A percentile compares a stretch with the other conserved stretches of the same genome.
Evolutionary conservation across 352 stramenopile genomes (phyloP).

Genomic region (Pythium chondricola): DNA sequence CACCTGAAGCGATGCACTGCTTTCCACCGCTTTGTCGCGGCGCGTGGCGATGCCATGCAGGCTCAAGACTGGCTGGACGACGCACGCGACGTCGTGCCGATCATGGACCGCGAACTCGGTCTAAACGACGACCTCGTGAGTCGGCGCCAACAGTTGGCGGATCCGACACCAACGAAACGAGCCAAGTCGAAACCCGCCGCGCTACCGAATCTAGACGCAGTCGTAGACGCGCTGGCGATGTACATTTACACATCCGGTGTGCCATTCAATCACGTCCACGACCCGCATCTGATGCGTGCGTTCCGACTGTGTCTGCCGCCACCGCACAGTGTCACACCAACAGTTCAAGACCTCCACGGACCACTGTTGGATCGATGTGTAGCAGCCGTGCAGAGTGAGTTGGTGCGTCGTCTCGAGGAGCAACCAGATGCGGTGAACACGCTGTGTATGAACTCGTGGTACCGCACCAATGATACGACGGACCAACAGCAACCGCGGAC

Average conservation of each 20-base stretch:
- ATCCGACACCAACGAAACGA: neutral
- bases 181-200: neutral
- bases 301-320: constrained; percentile 4
- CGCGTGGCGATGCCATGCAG: neutral
- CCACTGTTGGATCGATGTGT: constrained; percentile 18
- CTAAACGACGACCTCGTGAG: neutral
- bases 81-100: constrained; percentile 2
- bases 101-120: neutral
- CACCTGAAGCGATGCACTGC: constrained; percentile 19
- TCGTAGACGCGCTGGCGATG: constrained; percentile 19
- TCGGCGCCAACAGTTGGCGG: neutral
- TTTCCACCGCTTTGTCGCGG: constrained; percentile 8
- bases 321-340: neutral
- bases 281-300: constrained; percentile 13
- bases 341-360: constrained; percentile 6
- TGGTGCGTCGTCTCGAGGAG: constrained; percentile 11
- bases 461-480: neutral
- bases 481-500: no score
- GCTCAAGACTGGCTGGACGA: constrained; percentile 17
- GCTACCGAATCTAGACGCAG: neutral
- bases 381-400: constrained; percentile 13
- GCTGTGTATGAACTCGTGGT: constrained; percentile 8
- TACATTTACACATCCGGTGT: constrained; percentile 21
- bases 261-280: constrained; percentile 6
- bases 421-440: constrained; percentile 1